A percentile compares a stretch with the other conserved stretches of the same genome.
Conservation (phyloP, 1,284 basidiomycete species). For the Hypsizygus ulmarius region DNA sequence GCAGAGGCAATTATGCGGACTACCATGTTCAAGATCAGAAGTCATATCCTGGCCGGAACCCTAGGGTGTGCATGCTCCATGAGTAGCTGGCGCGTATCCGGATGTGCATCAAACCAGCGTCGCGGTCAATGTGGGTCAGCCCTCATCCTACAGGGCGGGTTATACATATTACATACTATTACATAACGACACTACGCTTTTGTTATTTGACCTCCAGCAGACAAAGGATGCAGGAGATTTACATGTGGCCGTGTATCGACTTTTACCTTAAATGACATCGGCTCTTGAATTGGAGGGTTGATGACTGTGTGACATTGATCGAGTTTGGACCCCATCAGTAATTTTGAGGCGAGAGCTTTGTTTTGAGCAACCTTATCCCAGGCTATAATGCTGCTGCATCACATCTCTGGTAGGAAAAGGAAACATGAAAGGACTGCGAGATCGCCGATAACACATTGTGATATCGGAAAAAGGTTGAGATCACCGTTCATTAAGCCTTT, state of each 20-base stretch:
- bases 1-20: no score
- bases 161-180: no score
- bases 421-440: slow-evolving; percentile 9
- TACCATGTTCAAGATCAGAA: no score
- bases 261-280: not conserved
- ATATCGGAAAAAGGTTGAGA: slow-evolving; percentile 5
- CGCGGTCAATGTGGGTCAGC: no score
- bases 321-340: not conserved
- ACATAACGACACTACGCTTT: no score
- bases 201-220: no score
- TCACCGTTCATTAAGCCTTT: not conserved
- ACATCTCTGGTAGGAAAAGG: slow-evolving; percentile 8
- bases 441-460: slow-evolving; percentile 3
- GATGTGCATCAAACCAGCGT: no score
- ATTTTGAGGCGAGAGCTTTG: not conserved
- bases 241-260: not conserved
- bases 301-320: not conserved
- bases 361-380: not conserved
- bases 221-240: no score
- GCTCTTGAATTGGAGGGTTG: not conserved
- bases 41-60: no score
- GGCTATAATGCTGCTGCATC: not conserved
- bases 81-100: no score
- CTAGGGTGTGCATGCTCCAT: no score
- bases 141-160: no score